These are phyloP conservation scores for Tuber microsphaerosporum DNA, from an alignment of 495 filamentous ascomycete genomes.

Conservation along the genomic window DNA sequence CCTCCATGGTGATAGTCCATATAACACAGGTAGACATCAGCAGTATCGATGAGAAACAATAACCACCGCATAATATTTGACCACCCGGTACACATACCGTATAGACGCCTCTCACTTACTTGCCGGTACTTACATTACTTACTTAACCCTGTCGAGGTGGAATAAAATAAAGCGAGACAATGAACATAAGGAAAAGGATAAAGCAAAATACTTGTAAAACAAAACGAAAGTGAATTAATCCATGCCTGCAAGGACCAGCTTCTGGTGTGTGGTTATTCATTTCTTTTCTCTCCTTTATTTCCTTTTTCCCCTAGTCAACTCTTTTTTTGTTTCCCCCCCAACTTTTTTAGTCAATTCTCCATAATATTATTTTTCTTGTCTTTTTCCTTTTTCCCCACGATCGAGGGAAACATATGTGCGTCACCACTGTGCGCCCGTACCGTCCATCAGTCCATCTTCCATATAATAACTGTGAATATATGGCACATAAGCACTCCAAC, in stretches of 20 bases:
- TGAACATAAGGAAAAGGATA: background rate
- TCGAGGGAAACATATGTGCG: background rate
- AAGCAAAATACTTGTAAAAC: background rate
- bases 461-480: background rate
- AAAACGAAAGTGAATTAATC: background rate
- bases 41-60: background rate
- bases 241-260: conserved; percentile 29
- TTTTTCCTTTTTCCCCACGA: background rate
- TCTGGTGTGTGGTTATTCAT: conserved; percentile 16
- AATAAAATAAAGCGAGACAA: background rate
- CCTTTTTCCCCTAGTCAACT: background rate
- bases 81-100: background rate
- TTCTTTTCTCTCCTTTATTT: conserved; percentile 21
- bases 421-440: background rate
- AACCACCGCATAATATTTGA: background rate
- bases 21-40: background rate
- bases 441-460: background rate
- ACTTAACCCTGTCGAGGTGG: background rate
- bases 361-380: background rate
- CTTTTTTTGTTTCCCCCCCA: background rate
- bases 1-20: too few species aligned
- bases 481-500: background rate
- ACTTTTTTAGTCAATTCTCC: background rate
- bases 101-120: background rate
- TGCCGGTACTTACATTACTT: background rate